Percentiles rank a stretch among this genome's conserved stretches.
Conservation (phyloP, 2,329 filamentous ascomycete genomes). For the Corniculantispora saksenae region DNA sequence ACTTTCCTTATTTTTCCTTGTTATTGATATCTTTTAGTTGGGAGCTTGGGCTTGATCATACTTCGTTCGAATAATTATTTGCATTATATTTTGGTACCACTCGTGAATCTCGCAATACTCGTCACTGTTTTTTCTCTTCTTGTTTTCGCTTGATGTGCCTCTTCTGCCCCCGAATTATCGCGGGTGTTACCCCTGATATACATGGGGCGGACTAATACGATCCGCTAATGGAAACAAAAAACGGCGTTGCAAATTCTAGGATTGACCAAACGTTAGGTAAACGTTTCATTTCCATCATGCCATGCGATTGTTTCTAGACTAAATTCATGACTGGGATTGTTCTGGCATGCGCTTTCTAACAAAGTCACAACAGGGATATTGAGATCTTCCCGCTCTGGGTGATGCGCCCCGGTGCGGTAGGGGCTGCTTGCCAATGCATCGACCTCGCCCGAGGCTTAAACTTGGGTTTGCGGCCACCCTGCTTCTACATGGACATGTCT, state of each 20-base stretch:
- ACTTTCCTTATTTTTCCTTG: background rate
- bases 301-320: background rate
- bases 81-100: no score
- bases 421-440: background rate
- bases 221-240: background rate
- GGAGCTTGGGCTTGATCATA: no score
- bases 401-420: no score
- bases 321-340: background rate
- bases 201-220: no score
- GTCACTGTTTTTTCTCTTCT: no score
- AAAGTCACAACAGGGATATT: background rate
- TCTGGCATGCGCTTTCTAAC: background rate
- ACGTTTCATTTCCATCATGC: background rate
- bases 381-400: background rate
- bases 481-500: background rate
- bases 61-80: no score
- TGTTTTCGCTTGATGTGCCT: no score
- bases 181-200: background rate
- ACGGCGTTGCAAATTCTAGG: no score
- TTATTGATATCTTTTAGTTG: no score
- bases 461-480: background rate
- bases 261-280: background rate
- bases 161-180: background rate
- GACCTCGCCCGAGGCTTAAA: background rate
- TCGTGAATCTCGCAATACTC: no score